Conservation (phyloP, 176 grass and related monocot species). For the Lolium rigidum region DNA sequence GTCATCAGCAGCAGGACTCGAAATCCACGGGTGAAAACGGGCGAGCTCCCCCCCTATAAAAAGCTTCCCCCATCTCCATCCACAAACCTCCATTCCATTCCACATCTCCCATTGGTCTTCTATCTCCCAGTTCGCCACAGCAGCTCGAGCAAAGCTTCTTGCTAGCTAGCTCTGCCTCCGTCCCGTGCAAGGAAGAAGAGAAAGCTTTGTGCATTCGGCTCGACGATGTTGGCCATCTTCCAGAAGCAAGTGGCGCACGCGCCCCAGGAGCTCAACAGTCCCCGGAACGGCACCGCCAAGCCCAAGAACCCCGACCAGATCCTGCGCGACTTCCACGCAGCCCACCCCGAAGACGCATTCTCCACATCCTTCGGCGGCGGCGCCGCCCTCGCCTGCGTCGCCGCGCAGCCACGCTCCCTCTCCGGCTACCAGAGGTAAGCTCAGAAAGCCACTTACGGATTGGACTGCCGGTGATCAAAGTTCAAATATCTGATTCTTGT, state of each 20-base stretch:
- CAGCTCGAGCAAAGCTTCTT: not conserved
- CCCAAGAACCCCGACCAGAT: constrained; percentile 80
- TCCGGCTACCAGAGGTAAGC: constrained; percentile 38
- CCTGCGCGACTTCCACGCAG: constrained; percentile 70
- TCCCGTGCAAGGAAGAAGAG: not conserved
- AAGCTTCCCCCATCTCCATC: not conserved
- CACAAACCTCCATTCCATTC: constrained; percentile 37
- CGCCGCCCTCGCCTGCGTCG: constrained; percentile 82
- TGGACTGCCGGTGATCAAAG: not conserved
- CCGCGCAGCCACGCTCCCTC: not conserved
- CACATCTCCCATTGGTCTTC: not conserved
- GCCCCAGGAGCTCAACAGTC: constrained; percentile 83
- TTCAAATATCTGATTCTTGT: not conserved
- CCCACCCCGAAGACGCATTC: constrained; percentile 56
- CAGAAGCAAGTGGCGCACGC: constrained; percentile 86
- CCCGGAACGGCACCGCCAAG: constrained; percentile 48
- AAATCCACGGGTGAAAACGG: not conserved
- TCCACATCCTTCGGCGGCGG: constrained; percentile 75
- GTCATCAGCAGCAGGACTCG: not conserved
- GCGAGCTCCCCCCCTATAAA: constrained; percentile 37
- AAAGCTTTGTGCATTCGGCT: not conserved
- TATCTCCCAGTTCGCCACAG: not conserved
- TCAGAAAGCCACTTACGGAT: no score
- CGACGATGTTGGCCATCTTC: constrained; percentile 82
- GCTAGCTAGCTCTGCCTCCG: not conserved